phyloP scores from a whole-genome alignment of 1,284 basidiomycete genomes.

The Cryptococcus depauperatus region DNA sequence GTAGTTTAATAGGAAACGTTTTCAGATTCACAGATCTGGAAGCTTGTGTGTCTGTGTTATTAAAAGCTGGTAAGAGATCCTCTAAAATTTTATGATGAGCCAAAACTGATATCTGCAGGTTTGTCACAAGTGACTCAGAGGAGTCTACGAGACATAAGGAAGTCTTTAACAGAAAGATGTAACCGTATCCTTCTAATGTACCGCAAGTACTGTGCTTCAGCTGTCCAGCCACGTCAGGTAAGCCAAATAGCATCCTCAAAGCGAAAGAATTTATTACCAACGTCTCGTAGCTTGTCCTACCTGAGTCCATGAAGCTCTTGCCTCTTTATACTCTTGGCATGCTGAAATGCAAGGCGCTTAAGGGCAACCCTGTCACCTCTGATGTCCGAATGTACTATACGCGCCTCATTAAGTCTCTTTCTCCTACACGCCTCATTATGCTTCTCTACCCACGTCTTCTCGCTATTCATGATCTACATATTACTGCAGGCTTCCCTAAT shows the following conservation, averaged over 20 bases:
- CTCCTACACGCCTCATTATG: slow-evolving; percentile 63
- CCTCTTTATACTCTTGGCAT: slow-evolving; percentile 78
- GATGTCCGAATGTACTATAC: slow-evolving; percentile 86
- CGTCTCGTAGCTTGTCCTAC: slow-evolving; percentile 67
- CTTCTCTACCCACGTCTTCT: slow-evolving; percentile 84
- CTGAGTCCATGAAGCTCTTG: slow-evolving; percentile 84
- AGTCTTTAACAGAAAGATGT: slow-evolving; percentile 76
- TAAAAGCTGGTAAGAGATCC: slow-evolving; percentile 73
- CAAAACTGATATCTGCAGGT: slow-evolving; percentile 49
- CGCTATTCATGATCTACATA: slow-evolving; percentile 77
- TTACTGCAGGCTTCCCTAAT: slow-evolving; percentile 57
- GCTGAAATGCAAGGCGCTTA: slow-evolving; percentile 83
- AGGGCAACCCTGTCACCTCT: slow-evolving; percentile 73
- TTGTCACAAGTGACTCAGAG: slow-evolving; percentile 58
- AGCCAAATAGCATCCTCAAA: slow-evolving; percentile 13
- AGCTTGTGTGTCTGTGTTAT: slow-evolving; percentile 62
- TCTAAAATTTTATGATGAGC: not conserved
- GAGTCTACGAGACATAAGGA: slow-evolving; percentile 67
- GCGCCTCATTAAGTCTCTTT: slow-evolving; percentile 64
- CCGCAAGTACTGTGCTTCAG: slow-evolving; percentile 79
- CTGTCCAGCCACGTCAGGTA: slow-evolving; percentile 73
- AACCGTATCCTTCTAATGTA: slow-evolving; percentile 80
- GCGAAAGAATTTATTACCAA: no score
- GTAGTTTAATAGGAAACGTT: slow-evolving; percentile 77
- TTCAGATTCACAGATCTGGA: slow-evolving; percentile 93